Evolutionary conservation across 2,329 filamentous ascomycete genomes (phyloP).

Genomic region (Lithohypha guttulata): DNA sequence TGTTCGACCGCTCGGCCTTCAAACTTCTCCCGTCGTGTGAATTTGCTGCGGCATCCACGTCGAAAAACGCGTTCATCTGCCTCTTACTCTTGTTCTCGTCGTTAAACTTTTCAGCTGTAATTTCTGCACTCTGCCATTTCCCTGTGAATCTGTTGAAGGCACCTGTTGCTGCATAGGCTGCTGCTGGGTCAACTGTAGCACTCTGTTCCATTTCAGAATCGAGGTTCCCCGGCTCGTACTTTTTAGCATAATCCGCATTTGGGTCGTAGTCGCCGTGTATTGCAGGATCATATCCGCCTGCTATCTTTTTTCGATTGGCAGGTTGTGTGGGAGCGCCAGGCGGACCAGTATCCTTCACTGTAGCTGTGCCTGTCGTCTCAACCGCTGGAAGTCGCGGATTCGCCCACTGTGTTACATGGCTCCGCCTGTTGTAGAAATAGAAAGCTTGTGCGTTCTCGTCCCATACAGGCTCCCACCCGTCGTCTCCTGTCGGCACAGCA

Average conservation of each 20-base stretch:
- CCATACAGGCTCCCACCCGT: slow-evolving; percentile 76
- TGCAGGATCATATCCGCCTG: slow-evolving; percentile 81
- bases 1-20: slow-evolving; percentile 77
- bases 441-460: slow-evolving; percentile 57
- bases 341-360: slow-evolving; percentile 70
- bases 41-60: slow-evolving; percentile 88
- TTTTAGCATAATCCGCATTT: slow-evolving; percentile 81
- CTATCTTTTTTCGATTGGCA: slow-evolving; percentile 33
- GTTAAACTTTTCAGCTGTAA: slow-evolving; percentile 64
- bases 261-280: slow-evolving; percentile 96
- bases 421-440: slow-evolving; percentile 80
- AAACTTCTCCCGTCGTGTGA: slow-evolving; percentile 80
- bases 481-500: slow-evolving; percentile 38
- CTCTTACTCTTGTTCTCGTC: slow-evolving; percentile 78
- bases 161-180: slow-evolving; percentile 55
- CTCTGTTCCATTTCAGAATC: slow-evolving; percentile 26
- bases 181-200: slow-evolving; percentile 30
- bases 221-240: slow-evolving; percentile 28
- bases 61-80: slow-evolving; percentile 91
- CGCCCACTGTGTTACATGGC: slow-evolving; percentile 66
- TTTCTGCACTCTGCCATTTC: slow-evolving; percentile 59
- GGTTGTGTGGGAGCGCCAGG: slow-evolving; percentile 29
- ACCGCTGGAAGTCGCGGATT: slow-evolving; percentile 61
- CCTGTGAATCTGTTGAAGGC: slow-evolving; percentile 90
- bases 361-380: slow-evolving; percentile 36